Base-by-base conservation (phyloP, 2,329 filamentous ascomycete species). In the Diaporthe vaccinii region DNA sequence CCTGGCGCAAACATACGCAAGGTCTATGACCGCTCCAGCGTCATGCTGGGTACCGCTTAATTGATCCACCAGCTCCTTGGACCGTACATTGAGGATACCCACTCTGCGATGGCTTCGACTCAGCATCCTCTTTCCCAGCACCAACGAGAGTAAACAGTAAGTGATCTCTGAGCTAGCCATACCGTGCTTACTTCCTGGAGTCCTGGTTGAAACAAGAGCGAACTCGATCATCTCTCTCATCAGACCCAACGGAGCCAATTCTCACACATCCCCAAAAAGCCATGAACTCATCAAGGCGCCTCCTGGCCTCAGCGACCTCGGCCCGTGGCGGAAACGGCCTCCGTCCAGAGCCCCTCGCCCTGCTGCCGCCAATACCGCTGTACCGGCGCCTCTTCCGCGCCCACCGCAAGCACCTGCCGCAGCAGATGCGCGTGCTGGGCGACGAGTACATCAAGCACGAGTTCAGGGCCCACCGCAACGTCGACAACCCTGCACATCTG, bases 361-460 rank as follows among this genome's bases (percentile, higher is more conserved):
- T 98, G 17, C 89, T 98, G 53, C 95, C 96, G 8, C 96, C 96
- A 0, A 93, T 98, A 65, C 95, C 93, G 3, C 90, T 99, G 12
- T 99, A 98, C 86, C 91, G 97, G 76, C 92, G 97, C 49, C 86
- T 99, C 36, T 88, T 99, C 41, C 93, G 97, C 78, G 92, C 94
- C 5, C 97, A 99, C 85, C 91, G 97, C 79, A 95, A 93, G 81
- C 90, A 93, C 80, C 87, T 99, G 14, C 92, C 93, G 0, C 80
- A 85, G 1, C 93, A 98, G 73, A 91, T 92, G 92, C 92, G 97
- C 49, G 75, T 98, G 6, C 86, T 99, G 10, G 97, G 97, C 6
- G 97, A 99, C 82, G 91, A 95, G 83, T 99, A 98, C 84, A 89
- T 98, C 83, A 98, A 97, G 86, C 91, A 92, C 61, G 97, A 99